Percentiles rank a stretch among this genome's conserved stretches.
These are phyloP conservation scores for Penicillium crystallinum DNA, from an alignment of 495 filamentous ascomycete species.

Conservation along the genomic window DNA sequence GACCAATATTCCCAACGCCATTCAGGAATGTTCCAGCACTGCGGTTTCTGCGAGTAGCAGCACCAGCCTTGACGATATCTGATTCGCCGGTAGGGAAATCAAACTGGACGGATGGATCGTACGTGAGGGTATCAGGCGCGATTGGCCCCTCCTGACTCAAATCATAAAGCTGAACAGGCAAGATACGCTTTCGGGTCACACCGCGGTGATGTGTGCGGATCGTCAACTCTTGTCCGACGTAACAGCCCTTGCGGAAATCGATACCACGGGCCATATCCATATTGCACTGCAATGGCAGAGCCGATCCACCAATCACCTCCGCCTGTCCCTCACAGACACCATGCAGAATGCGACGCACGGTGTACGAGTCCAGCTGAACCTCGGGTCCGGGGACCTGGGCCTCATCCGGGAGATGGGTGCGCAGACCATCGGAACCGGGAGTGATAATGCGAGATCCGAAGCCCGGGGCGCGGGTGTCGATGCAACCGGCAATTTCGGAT, in stretches of 20 bases:
- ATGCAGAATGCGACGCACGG: constrained; percentile 63
- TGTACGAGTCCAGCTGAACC: constrained; percentile 47
- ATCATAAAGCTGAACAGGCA: constrained; percentile 74
- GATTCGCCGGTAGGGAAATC: constrained; percentile 26
- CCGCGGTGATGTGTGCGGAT: constrained; percentile 92
- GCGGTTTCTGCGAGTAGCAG: constrained; percentile 48
- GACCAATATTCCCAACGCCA: constrained; percentile 76
- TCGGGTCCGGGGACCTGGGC: constrained; percentile 30
- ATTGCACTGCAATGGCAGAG: constrained; percentile 78
- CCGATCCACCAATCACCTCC: constrained; percentile 64
- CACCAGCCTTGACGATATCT: constrained; percentile 43
- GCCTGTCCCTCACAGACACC: constrained; percentile 80
- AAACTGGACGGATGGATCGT: constrained; percentile 39
- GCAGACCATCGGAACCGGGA: constrained; percentile 36
- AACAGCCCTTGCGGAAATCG: constrained; percentile 94
- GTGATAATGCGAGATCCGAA: constrained; percentile 60
- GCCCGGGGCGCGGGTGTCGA: constrained; percentile 61
- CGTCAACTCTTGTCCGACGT: constrained; percentile 93
- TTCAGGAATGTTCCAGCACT: constrained; percentile 71
- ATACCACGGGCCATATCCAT: constrained; percentile 77
- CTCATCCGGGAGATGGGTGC: constrained; percentile 34
- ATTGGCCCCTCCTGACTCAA: constrained; percentile 26
- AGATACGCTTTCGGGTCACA: constrained; percentile 83
- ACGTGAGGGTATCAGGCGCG: constrained; percentile 42
- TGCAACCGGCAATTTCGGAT: constrained; percentile 37